Evolutionary conservation across 2,329 filamentous ascomycete species (phyloP), one percentile per base, ranked within the genome.

Genomic region (Colletotrichum caudatum): DNA sequence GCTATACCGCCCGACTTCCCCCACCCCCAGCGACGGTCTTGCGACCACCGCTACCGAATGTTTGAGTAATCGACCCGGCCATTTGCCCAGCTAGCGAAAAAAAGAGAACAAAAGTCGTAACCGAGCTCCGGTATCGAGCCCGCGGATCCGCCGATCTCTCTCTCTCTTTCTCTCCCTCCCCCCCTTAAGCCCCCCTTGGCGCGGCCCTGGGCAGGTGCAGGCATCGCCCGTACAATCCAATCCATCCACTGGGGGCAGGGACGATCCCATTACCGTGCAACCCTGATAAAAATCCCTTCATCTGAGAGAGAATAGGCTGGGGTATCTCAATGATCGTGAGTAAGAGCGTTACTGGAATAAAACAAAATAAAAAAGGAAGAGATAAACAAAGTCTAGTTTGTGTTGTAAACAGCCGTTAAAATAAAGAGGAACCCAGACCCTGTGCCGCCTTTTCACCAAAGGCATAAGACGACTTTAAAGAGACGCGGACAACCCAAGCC

Each of bases 241-340:
- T 29, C 29, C 58, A 39, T 53, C 33, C 65, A 59, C 64, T n/a
- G 20, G 23, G n/a, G 54, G 53, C 9, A 11, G 12, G 5, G 57
- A 37, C 64, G 65, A 59, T 53, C 62, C 46, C 46, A 71, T 64
- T 64, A 64, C 59, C 44, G 29, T 71, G 66, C 70, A 72, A 37
- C 59, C 59, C 26, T 51, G 8, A 29, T 29, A 29, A 29, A 50
- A 20, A 50, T 67, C 58, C 51, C 51, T 20, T 48, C 60, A 66
- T 66, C 66, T 35, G 23, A 64, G 58, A 62, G 23, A 64, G 58
- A 66, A 60, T 64, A 57, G 60, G 60, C 56, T 60, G 70, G 50
- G 69, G 70, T 72, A 72, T 72, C 70, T 66, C 66, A 50, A 66
- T 61, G 60, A 61, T 72, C 61, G 66, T 71, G 61, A 71, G 61